A percentile compares a stretch with the other conserved stretches of the same genome.
phyloP scores from a whole-genome alignment of 257 asterid species.

The Penstemon newberryi region DNA sequence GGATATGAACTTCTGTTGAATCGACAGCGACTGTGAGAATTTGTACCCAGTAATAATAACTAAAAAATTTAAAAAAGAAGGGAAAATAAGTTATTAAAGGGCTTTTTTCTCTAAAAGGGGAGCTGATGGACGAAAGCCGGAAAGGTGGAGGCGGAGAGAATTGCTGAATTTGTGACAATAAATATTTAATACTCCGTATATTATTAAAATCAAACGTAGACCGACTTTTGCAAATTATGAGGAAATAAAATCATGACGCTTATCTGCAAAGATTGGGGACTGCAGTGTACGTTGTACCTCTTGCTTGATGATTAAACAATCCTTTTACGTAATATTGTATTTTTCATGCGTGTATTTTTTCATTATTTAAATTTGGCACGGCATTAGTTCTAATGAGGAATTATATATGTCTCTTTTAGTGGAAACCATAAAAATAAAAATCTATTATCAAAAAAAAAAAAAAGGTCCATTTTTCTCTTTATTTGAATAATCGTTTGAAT shows the following conservation, averaged over 20 bases:
- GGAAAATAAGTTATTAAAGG: not conserved
- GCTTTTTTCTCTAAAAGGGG: constrained; percentile 1
- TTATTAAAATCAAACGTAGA: not conserved
- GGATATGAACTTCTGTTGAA: constrained; percentile 22
- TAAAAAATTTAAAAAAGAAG: not conserved
- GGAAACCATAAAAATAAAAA: no score
- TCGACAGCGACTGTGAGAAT: constrained; percentile 11
- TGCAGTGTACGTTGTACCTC: no score
- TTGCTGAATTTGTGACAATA: constrained; percentile 12
- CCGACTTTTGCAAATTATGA: constrained; percentile 18
- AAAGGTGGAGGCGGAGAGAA: not conserved
- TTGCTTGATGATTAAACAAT: no score
- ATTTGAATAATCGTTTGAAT: no score
- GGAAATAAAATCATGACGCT: not conserved
- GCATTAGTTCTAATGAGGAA: no score
- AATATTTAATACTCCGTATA: not conserved
- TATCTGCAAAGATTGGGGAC: no score
- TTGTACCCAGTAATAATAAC: not conserved
- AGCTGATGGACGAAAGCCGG: not conserved
- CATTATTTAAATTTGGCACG: no score
- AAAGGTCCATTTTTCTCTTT: no score
- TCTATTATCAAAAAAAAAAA: no score
- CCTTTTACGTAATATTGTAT: no score
- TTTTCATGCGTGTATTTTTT: no score
- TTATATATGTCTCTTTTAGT: no score